Evolutionary conservation across 2,329 filamentous ascomycete genomes (phyloP), one percentile per base, ranked within the genome.

Genomic region (Venturia aucupariae): DNA sequence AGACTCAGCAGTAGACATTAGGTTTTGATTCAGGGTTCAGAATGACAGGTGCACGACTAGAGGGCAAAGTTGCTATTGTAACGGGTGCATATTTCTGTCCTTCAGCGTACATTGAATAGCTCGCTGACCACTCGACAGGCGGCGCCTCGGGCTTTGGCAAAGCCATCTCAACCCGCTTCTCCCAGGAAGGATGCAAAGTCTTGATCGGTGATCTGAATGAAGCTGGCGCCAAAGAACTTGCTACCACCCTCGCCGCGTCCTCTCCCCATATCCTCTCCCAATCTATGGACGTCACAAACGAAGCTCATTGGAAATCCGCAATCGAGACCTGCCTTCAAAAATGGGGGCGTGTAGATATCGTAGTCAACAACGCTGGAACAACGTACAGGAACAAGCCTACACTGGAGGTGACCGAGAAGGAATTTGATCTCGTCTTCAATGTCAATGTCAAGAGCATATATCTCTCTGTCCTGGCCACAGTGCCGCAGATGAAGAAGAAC

Each of bases 361-460:
- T 79, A 0, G 72, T 78, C 30, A 85, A 85, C 67, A 86, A 86
- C 62, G 84, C 86, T 3, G 85, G 84, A 1, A 80, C 76, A 0
- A 76, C 79, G 30, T 77, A 81, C 61, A 80, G 80, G 39, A 76
- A 75, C 67, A 76, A 77, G 77, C 80, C 85, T 0, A 88, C 86
- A 0, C 74, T 81, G 35, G 79, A 85, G 0, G 87, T 89, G 2
- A 86, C 84, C 0, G 85, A 88, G 63, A 78, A 79, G 4, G 87
- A 90, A 60, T 90, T 87, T 66, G 85, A 89, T 68, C 77, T 81
- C 57, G 83, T 86, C 44, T 86, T 90, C 72, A 81, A 81, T 63
- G 85, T 89, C 66, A 90, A 90, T 68, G 85, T 90, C 66, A 88
- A 87, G 74, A 82, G 83, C 2, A 80, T 90, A 57, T 90, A 82